Base-by-base conservation (phyloP, 345 rosid species). In the Camelina sativa region DNA sequence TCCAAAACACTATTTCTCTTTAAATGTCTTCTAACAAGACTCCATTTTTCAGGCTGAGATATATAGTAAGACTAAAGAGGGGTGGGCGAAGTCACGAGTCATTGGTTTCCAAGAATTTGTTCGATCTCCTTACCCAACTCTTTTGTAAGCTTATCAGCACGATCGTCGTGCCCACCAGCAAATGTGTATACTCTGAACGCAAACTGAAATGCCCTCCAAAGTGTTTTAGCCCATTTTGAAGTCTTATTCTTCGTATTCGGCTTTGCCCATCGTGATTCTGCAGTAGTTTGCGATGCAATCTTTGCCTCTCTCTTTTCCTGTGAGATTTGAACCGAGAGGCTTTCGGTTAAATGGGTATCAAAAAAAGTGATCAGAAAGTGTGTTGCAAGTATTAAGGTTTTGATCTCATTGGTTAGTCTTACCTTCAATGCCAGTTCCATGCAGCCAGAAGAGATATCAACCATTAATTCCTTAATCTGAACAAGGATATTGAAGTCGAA, bases 201-300 rank as follows among this genome's bases (percentile, higher is more conserved):
- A 62, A 94, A 87, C 59, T 91, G 96, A 65, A 91, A 90, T 19
- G 89, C 89, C 65, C 89, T 88, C 98, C 98, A 94, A 7, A 91
- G 81, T 78, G 75, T 73, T 69, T 90, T 85, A 13, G 75, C 79
- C 48, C 68, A 41, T 4, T 66, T 81, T 46, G 51, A 59, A 37
- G 66, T 55, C 73, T 48, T 76, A 15, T 56, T 35, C 64, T 76
- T 82, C 72, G 6, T 65, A 56, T 70, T 78, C 63, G 53, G 67
- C 63, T 76, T 71, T 28, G 20, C 67, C 41, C 57, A 50, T 4
- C 23, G 40, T 76, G 59, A 22, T 44, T 62, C 80, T 54, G 35
- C 52, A 22, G n/a, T 43, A 35, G 20, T 8, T 7, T 46, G 72
- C 46, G 81, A 23, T 34, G 52, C 61, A 47, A 2, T 63, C 65